Conservation (phyloP, 2,329 filamentous ascomycete genomes). For the Fusarium scirpi region DNA sequence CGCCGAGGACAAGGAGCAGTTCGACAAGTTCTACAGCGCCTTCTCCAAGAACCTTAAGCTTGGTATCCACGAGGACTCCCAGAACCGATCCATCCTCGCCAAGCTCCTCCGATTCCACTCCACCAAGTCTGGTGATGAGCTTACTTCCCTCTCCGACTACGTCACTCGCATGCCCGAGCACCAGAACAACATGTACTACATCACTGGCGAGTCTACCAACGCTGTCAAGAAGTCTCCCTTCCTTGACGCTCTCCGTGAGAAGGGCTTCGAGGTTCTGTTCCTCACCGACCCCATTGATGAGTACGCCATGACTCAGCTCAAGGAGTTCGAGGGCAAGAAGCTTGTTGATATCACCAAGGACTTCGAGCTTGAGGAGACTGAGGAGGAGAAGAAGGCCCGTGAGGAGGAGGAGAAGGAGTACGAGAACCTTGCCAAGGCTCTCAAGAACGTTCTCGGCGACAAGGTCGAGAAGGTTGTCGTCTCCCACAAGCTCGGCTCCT, state of each 20-base stretch:
- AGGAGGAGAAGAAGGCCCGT: slow-evolving; percentile 97
- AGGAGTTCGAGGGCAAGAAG: slow-evolving; percentile 99
- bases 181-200: slow-evolving; percentile 99
- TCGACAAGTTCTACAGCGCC: slow-evolving; percentile 99
- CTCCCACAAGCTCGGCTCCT: slow-evolving; percentile 93
- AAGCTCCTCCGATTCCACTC: slow-evolving; percentile 99
- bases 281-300: slow-evolving; percentile 99
- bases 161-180: slow-evolving; percentile 99
- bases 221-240: slow-evolving; percentile 98
- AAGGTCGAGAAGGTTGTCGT: slow-evolving; percentile 99
- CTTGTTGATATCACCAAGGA: slow-evolving; percentile 99
- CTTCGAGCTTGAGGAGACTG: slow-evolving; percentile 99
- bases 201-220: slow-evolving; percentile 99
- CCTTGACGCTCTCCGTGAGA: slow-evolving; percentile 97
- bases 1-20: slow-evolving; percentile 99
- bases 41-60: slow-evolving; percentile 99
- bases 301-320: slow-evolving; percentile 99
- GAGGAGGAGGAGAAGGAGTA: slow-evolving; percentile 99
- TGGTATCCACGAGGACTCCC: slow-evolving; percentile 98
- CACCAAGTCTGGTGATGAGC: slow-evolving; percentile 97
- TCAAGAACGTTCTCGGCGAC: slow-evolving; percentile 99
- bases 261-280: slow-evolving; percentile 99
- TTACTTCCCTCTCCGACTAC: slow-evolving; percentile 95
- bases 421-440: slow-evolving; percentile 91
- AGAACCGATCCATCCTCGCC: slow-evolving; percentile 92